Evolutionary conservation across 75 land plant species (phyloP).

Genomic region (Cupressus sempervirens): DNA sequence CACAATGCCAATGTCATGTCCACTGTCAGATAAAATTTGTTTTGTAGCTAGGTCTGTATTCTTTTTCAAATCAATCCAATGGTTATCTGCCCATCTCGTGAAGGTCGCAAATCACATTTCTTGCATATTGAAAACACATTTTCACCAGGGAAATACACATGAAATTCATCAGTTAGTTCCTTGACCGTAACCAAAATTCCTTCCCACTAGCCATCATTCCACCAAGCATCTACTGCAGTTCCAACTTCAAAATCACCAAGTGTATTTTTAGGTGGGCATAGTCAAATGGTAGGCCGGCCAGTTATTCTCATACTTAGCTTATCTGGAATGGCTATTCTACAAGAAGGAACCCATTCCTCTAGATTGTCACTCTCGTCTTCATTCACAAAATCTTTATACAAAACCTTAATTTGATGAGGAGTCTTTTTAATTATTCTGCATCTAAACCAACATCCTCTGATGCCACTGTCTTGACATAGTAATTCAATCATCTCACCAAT

Average conservation of each 20-base stretch:
- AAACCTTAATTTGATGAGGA: constrained; percentile 48
- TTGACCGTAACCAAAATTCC: constrained; percentile 46
- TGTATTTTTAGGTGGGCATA: constrained; percentile 25
- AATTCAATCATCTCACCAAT: constrained; percentile 68
- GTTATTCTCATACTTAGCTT: constrained; percentile 59
- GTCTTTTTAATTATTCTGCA: constrained; percentile 55
- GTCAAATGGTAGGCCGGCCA: constrained; percentile 61
- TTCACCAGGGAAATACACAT: constrained; percentile 84
- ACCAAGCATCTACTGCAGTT: constrained; percentile 72
- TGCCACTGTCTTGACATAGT: constrained; percentile 85
- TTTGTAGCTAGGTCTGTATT: constrained; percentile 34
- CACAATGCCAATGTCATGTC: neutral
- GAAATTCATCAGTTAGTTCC: constrained; percentile 30
- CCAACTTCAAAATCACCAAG: constrained; percentile 25
- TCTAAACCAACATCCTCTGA: constrained; percentile 93
- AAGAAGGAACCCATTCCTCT: constrained; percentile 77
- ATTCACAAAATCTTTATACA: constrained; percentile 72
- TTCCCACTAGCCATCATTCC: constrained; percentile 99
- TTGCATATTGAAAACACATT: constrained; percentile 26
- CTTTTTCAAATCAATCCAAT: constrained; percentile 59
- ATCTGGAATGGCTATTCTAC: constrained; percentile 52
- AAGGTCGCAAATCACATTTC: constrained; percentile 43
- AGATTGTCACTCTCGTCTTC: constrained; percentile 73
- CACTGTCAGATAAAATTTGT: neutral
- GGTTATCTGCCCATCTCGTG: constrained; percentile 71